These are phyloP conservation scores for Cutaneotrichosporon spelunceum DNA, from an alignment of 1,284 basidiomycete genomes.

Conservation along the genomic window DNA sequence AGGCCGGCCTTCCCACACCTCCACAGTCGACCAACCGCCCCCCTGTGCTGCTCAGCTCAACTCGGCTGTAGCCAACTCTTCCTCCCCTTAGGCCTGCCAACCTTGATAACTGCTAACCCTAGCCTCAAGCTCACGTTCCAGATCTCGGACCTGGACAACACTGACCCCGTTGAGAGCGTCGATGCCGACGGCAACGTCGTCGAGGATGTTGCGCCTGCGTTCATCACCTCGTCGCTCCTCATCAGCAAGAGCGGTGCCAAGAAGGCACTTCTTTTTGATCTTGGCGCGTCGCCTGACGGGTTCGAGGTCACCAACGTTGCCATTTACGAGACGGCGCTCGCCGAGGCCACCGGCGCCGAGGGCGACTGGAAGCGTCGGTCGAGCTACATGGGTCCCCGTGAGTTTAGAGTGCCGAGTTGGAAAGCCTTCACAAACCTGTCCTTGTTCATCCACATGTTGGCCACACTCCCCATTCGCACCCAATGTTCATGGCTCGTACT, in stretches of 20 bases:
- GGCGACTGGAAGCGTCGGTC: conserved; percentile 90
- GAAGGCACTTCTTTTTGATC: conserved; percentile 74
- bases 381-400: conserved; percentile 84
- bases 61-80: too few species aligned
- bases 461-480: not conserved
- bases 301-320: conserved; percentile 82
- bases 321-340: conserved; percentile 77
- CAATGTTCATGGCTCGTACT: not conserved
- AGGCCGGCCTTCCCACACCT: not conserved
- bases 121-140: conserved; percentile 51
- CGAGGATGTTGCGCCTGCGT: conserved; percentile 64
- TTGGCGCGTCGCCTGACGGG: conserved; percentile 74
- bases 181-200: conserved; percentile 22
- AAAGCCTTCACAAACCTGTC: not conserved
- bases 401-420: conserved; percentile 36
- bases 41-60: too few species aligned
- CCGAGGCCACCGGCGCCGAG: conserved; percentile 76
- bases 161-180: conserved; percentile 20
- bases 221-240: conserved; percentile 56
- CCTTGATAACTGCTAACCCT: conserved; percentile 11
- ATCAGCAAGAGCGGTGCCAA: conserved; percentile 65
- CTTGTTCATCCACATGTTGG: too few species aligned
- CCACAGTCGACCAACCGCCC: not conserved
- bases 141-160: conserved; percentile 48
- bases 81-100: not conserved